Percentiles rank a stretch among this genome's conserved stretches.
phyloP scores from a whole-genome alignment of 2,329 filamentous ascomycete species.

The Colletotrichum camelliae region DNA sequence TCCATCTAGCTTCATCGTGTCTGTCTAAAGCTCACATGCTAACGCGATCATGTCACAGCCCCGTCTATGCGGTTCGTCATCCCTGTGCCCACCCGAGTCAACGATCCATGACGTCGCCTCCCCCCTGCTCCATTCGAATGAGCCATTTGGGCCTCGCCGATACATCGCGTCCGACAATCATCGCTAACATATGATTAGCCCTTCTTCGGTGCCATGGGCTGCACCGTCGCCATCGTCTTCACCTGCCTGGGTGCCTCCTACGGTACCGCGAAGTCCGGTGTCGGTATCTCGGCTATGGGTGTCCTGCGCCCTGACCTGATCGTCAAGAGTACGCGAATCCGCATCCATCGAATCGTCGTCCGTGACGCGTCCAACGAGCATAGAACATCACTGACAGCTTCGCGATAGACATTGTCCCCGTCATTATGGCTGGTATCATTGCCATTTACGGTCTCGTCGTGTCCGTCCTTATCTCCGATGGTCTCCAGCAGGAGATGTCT shows the following conservation, averaged over 20 bases:
- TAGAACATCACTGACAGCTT: constrained; percentile 20
- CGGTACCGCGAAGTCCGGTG: constrained; percentile 98
- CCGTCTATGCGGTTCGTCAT: constrained; percentile 96
- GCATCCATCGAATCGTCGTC: not conserved
- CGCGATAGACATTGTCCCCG: constrained; percentile 90
- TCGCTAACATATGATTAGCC: constrained; percentile 56
- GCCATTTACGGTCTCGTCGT: constrained; percentile 96
- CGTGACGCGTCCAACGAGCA: not conserved
- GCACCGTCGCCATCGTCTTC: constrained; percentile 96
- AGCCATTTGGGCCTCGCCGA: constrained; percentile 15
- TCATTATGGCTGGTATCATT: constrained; percentile 99
- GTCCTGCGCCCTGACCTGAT: constrained; percentile 97
- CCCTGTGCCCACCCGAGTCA: constrained; percentile 21
- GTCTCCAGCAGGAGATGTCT: constrained; percentile 72
- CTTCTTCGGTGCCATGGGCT: constrained; percentile 98
- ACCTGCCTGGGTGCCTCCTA: constrained; percentile 97
- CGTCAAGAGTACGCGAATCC: constrained; percentile 85
- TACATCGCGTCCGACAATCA: constrained; percentile 6
- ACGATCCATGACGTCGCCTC: constrained; percentile 24
- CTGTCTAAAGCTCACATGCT: constrained; percentile 22
- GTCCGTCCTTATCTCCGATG: constrained; percentile 85
- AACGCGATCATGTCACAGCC: constrained; percentile 59
- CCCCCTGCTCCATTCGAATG: constrained; percentile 9
- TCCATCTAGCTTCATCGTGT: not conserved
- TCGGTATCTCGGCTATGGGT: constrained; percentile 98